Evolutionary conservation across 176 grass and related monocot species (phyloP).

Genomic region (Zoysia japonica): DNA sequence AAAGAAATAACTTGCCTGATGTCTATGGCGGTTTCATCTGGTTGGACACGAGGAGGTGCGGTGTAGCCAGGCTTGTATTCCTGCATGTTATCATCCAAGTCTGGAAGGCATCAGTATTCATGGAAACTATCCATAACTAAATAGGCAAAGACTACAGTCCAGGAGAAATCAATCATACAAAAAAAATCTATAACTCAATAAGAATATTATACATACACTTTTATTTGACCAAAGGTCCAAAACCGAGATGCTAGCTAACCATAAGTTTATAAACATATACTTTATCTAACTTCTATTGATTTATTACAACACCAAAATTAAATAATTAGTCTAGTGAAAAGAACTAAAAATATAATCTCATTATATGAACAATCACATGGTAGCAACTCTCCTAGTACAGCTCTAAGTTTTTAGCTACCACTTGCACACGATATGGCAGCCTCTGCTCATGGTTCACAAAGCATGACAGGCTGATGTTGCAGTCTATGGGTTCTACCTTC

Average conservation of each 20-base stretch:
- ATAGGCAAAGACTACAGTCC: not conserved
- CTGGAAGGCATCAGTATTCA: conserved; percentile 35
- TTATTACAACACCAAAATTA: not conserved
- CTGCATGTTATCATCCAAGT: conserved; percentile 41
- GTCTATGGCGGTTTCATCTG: conserved; percentile 83
- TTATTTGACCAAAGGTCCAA: not conserved
- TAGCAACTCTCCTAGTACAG: not conserved
- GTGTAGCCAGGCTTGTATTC: conserved; percentile 86
- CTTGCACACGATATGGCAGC: not conserved
- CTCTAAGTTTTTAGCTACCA: not conserved
- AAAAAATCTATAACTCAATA: not conserved
- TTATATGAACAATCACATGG: not conserved
- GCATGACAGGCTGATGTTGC: not conserved
- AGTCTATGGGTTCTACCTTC: not conserved
- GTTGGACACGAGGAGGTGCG: conserved; percentile 58
- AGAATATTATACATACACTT: conserved; percentile 1
- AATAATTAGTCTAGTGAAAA: not conserved
- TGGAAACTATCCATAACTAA: not conserved
- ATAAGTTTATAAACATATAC: not conserved
- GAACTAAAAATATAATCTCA: not conserved
- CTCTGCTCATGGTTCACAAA: not conserved
- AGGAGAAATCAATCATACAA: conserved; percentile 6
- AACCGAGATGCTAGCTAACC: not conserved
- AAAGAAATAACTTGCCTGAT: conserved; percentile 52
- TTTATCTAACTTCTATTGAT: not conserved